Conservation (phyloP, 345 rosid genomes). For the Abelmoschus esculentus region DNA sequence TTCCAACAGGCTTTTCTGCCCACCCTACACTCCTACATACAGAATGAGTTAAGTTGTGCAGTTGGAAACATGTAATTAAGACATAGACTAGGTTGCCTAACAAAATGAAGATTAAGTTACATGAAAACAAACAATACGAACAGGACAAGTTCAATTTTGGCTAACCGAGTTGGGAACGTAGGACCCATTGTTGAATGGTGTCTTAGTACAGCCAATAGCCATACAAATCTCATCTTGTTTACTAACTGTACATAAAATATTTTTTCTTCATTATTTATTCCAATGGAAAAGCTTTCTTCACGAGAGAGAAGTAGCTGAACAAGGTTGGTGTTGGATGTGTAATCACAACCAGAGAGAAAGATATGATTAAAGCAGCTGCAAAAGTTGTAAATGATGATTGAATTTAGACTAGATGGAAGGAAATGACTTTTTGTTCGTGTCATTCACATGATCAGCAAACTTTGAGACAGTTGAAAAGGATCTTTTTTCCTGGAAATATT, state of each 20-base stretch:
- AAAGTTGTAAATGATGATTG: background rate
- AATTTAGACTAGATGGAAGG: background rate
- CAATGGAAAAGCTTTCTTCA: background rate
- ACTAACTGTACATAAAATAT: background rate
- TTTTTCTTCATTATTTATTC: no score
- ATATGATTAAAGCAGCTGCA: background rate
- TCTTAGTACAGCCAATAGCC: conserved; percentile 5
- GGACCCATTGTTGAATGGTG: background rate
- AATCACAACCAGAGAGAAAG: background rate
- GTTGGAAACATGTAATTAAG: background rate
- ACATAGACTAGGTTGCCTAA: background rate
- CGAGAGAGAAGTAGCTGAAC: background rate
- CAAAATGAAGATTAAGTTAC: background rate
- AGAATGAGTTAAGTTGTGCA: background rate
- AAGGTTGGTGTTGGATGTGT: background rate
- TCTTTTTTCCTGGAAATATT: background rate
- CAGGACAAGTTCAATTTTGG: background rate
- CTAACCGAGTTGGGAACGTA: background rate
- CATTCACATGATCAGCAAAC: background rate
- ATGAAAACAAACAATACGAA: conserved; percentile 1
- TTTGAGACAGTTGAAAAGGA: background rate
- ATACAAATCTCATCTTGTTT: conserved; percentile 1
- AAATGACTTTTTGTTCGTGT: background rate
- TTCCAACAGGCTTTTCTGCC: background rate
- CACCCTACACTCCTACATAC: background rate